Evolutionary conservation across 106 monocot species (phyloP).

Genomic region (Xerophyta viscosa): DNA sequence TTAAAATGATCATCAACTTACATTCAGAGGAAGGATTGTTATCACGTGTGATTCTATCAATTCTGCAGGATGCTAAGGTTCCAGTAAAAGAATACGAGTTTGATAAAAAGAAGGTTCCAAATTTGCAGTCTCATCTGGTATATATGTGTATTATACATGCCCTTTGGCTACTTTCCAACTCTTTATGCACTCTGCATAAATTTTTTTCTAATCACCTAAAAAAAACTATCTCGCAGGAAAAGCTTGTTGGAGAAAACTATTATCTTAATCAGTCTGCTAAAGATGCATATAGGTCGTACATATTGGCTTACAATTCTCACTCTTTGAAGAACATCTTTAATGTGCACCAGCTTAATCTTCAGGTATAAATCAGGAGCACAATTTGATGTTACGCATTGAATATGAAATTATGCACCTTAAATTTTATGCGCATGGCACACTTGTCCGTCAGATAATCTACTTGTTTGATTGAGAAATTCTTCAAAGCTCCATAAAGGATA

Average conservation of each 20-base stretch:
- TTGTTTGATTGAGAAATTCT: no score
- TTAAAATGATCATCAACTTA: neutral
- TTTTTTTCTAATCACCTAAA: no score
- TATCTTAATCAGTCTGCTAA: conserved; percentile 77
- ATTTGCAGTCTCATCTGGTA: conserved; percentile 90
- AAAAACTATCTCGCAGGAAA: conserved; percentile 63
- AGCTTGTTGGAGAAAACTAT: conserved; percentile 75
- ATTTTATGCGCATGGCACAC: neutral
- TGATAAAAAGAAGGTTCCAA: conserved; percentile 52
- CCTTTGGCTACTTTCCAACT: neutral
- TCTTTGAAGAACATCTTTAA: conserved; percentile 83
- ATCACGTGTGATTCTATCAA: neutral
- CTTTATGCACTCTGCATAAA: neutral
- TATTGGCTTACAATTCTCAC: conserved; percentile 79
- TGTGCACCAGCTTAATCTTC: conserved; percentile 71
- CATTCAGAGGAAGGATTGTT: neutral
- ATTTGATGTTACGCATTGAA: neutral
- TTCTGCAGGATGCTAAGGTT: conserved; percentile 70
- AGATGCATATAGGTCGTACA: conserved; percentile 79
- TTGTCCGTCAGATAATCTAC: no score
- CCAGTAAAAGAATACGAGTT: conserved; percentile 72
- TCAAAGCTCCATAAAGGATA: no score
- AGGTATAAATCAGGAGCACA: no score
- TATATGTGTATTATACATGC: neutral
- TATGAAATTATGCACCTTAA: neutral